Evolutionary conservation across 2,329 filamentous ascomycete genomes (phyloP).

Genomic region (Cercospora brassicicola): DNA sequence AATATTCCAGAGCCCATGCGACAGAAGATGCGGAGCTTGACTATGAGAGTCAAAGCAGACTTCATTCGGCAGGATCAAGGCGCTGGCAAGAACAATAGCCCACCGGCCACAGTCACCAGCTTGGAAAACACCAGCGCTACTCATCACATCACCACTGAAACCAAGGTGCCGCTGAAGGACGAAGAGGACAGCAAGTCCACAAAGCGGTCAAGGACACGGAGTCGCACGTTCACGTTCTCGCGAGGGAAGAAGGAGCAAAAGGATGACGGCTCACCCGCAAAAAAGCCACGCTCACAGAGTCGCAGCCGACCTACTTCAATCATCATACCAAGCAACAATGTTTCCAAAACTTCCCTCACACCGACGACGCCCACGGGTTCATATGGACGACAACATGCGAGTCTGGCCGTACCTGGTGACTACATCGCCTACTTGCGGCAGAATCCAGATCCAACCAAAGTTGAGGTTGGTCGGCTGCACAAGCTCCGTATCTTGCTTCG

Average conservation of each 20-base stretch:
- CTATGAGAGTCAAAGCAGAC: constrained; percentile 88
- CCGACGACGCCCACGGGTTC: constrained; percentile 33
- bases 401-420: constrained; percentile 69
- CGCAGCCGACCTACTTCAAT: constrained; percentile 60
- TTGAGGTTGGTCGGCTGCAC: constrained; percentile 93
- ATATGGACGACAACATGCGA: constrained; percentile 29
- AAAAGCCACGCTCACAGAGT: constrained; percentile 66
- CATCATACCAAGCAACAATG: constrained; percentile 55
- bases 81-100: constrained; percentile 51
- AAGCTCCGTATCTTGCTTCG: constrained; percentile 85
- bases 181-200: constrained; percentile 38
- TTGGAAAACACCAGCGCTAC: constrained; percentile 42
- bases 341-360: constrained; percentile 17
- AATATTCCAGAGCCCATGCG: constrained; percentile 94
- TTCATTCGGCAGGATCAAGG: constrained; percentile 84
- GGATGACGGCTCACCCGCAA: constrained; percentile 59
- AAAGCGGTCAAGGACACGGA: constrained; percentile 58
- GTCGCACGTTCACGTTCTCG: constrained; percentile 76
- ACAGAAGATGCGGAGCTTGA: constrained; percentile 89
- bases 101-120: constrained; percentile 51
- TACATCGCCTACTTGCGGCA: constrained; percentile 84
- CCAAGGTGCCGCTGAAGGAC: constrained; percentile 21
- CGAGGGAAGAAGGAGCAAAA: constrained; percentile 56
- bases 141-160: constrained; percentile 30
- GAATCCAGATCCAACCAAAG: constrained; percentile 73